These are phyloP conservation scores for Penicillium brevicompactum DNA, from an alignment of 2,329 filamentous ascomycete genomes.

Conservation along the genomic window DNA sequence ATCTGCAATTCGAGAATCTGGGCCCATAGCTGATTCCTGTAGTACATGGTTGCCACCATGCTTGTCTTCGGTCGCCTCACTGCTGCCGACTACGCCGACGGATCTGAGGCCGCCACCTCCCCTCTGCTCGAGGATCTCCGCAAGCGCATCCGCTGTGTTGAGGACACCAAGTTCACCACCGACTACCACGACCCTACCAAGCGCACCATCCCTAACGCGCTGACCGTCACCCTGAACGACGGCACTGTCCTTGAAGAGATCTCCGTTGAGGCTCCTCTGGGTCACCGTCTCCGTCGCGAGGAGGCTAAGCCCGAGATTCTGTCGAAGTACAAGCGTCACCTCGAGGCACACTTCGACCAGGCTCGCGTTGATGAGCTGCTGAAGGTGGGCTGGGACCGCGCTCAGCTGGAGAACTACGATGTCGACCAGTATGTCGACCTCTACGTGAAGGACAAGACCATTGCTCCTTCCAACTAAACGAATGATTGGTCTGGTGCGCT, in stretches of 20 bases:
- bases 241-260: constrained; percentile 89
- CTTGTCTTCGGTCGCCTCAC: constrained; percentile 91
- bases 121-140: constrained; percentile 87
- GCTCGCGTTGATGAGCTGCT: constrained; percentile 80
- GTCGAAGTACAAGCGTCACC: constrained; percentile 91
- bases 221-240: constrained; percentile 93
- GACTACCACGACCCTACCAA: constrained; percentile 95
- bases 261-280: constrained; percentile 89
- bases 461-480: constrained; percentile 24
- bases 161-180: constrained; percentile 89
- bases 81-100: constrained; percentile 91
- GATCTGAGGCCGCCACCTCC: constrained; percentile 86
- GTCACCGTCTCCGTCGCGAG: constrained; percentile 85
- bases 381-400: constrained; percentile 72
- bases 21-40: neutral
- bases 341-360: constrained; percentile 78
- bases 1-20: neutral
- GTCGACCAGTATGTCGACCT: constrained; percentile 94
- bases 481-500: neutral
- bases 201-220: constrained; percentile 94
- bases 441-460: constrained; percentile 62
- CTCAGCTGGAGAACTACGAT: constrained; percentile 75
- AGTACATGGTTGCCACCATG: constrained; percentile 97
- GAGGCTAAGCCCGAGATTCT: constrained; percentile 98
- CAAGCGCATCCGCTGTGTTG: constrained; percentile 91